Conservation (phyloP, 2,329 filamentous ascomycete species). For the Sphaerostilbella broomeana region DNA sequence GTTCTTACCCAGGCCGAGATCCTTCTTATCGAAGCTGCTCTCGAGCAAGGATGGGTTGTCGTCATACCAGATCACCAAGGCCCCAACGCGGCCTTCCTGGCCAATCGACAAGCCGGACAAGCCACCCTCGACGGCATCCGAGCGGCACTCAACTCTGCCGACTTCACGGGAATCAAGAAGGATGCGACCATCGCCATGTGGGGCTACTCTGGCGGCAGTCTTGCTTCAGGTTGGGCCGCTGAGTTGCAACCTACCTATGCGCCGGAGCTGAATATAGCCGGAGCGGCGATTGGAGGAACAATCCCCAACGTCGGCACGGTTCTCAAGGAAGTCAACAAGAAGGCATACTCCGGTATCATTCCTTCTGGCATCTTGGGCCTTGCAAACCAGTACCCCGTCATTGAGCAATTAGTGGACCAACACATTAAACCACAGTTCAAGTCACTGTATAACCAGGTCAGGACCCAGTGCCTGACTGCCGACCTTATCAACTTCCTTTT, state of each 20-base stretch:
- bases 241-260: constrained; percentile 23
- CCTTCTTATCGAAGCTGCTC: constrained; percentile 20
- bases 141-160: constrained; percentile 27
- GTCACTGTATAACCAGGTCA: constrained; percentile 24
- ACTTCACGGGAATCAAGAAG: constrained; percentile 24
- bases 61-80: constrained; percentile 42
- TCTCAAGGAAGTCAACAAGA: constrained; percentile 16
- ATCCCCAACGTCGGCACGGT: constrained; percentile 17
- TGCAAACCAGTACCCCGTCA: constrained; percentile 18
- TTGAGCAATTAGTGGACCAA: constrained; percentile 13
- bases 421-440: constrained; percentile 16
- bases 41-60: constrained; percentile 41
- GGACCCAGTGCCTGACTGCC: constrained; percentile 22
- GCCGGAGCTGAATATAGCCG: constrained; percentile 20
- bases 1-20: constrained; percentile 20
- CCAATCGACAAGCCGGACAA: constrained; percentile 34
- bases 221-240: constrained; percentile 19
- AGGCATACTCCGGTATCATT: constrained; percentile 17
- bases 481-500: constrained; percentile 22
- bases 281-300: constrained; percentile 21
- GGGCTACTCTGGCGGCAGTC: constrained; percentile 27
- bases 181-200: constrained; percentile 37
- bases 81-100: constrained; percentile 35
- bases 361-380: constrained; percentile 19
- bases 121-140: constrained; percentile 38